phyloP scores from a whole-genome alignment of 331 rosid species.

The Malus hybrid region DNA sequence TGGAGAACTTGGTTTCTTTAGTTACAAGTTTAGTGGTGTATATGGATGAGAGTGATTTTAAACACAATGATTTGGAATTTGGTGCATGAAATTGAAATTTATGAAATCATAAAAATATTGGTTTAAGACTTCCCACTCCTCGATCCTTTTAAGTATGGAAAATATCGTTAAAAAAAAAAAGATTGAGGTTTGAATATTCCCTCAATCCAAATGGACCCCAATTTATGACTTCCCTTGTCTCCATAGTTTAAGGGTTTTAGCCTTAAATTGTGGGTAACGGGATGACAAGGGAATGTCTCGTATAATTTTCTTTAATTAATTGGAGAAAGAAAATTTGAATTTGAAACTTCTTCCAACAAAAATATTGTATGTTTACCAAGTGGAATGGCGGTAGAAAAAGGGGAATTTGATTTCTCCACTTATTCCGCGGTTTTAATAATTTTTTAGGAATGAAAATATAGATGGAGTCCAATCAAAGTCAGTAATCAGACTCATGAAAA shows the following conservation, averaged over 20 bases:
- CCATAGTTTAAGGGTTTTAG: not conserved
- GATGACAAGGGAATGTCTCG: too few species aligned
- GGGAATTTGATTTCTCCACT: too few species aligned
- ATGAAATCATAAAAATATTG: too few species aligned
- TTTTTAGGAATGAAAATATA: too few species aligned
- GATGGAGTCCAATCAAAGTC: not conserved
- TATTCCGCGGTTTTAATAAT: too few species aligned
- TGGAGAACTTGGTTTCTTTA: not conserved
- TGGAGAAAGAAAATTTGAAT: too few species aligned
- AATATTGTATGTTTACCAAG: too few species aligned
- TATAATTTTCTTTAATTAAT: too few species aligned
- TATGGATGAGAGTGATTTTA: not conserved
- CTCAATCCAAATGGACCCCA: not conserved
- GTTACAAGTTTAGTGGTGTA: not conserved
- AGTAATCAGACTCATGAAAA: not conserved
- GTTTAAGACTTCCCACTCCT: too few species aligned
- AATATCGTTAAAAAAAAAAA: too few species aligned
- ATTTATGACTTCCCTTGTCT: not conserved
- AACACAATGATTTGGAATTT: not conserved
- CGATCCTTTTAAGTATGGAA: too few species aligned
- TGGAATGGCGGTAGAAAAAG: too few species aligned
- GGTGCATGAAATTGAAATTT: not conserved
- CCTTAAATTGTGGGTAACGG: not conserved
- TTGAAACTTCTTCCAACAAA: not conserved
- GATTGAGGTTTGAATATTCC: not conserved